A percentile compares a stretch with the other conserved stretches of the same genome.
These are phyloP conservation scores for Thelonectria discophora DNA, from an alignment of 2,329 filamentous ascomycete genomes.

Conservation along the genomic window DNA sequence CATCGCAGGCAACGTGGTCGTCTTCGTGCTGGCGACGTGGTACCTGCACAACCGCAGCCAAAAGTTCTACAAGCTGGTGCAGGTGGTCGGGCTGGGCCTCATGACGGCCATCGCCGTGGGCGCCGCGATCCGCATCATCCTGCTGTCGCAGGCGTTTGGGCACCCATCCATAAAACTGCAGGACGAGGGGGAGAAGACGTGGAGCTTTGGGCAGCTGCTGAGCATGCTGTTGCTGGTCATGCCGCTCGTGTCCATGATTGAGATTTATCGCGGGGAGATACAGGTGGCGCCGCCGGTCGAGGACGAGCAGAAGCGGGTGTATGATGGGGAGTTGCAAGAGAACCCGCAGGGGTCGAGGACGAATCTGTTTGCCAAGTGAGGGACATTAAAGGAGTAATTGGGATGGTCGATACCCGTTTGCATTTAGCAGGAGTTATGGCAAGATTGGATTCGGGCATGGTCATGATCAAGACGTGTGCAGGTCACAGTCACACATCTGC, in stretches of 20 bases:
- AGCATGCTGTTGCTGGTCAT: conserved; percentile 38
- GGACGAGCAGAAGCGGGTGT: conserved; percentile 50
- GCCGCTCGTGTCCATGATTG: conserved; percentile 63
- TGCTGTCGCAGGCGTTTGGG: conserved; percentile 67
- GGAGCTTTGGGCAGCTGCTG: conserved; percentile 39
- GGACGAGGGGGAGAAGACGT: conserved; percentile 37
- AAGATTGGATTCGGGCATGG: neutral
- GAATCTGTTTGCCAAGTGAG: conserved; percentile 48
- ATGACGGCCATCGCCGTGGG: conserved; percentile 67
- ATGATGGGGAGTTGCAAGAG: conserved; percentile 53
- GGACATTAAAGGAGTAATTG: no score
- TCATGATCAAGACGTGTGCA: conserved; percentile 1
- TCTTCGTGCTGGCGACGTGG: conserved; percentile 70
- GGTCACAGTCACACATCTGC: neutral
- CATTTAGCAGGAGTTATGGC: neutral
- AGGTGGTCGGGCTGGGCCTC: conserved; percentile 62
- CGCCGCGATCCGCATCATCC: conserved; percentile 64
- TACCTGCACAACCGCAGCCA: conserved; percentile 67
- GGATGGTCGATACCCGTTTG: conserved; percentile 24
- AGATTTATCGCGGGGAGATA: conserved; percentile 63
- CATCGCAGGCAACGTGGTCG: conserved; percentile 65
- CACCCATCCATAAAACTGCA: conserved; percentile 39
- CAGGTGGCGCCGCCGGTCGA: conserved; percentile 53
- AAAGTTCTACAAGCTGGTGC: conserved; percentile 63
- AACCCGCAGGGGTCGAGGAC: conserved; percentile 48